Evolutionary conservation across 1,284 basidiomycete genomes (phyloP).

Genomic region (Bondarzewia mesenterica): DNA sequence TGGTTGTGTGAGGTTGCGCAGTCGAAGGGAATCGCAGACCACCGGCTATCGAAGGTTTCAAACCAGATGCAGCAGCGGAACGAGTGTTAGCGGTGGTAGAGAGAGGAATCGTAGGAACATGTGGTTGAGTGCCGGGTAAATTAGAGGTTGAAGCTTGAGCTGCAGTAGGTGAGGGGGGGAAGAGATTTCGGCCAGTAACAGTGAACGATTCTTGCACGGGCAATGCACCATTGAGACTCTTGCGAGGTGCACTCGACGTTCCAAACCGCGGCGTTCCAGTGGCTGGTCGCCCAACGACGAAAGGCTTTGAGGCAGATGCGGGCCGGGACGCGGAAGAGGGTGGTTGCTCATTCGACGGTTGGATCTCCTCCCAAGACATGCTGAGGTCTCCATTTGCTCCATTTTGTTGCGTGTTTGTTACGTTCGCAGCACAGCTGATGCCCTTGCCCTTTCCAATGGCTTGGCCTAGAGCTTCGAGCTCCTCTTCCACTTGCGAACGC

Average conservation of each 20-base stretch:
- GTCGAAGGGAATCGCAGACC: background rate
- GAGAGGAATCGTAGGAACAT: background rate
- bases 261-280: background rate
- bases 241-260: background rate
- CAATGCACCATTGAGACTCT: background rate
- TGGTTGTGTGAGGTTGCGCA: background rate
- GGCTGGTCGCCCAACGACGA: constrained; percentile 31
- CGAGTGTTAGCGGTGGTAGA: background rate
- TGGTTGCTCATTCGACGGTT: constrained; percentile 2
- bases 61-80: background rate
- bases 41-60: background rate
- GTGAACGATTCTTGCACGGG: background rate
- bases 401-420: background rate
- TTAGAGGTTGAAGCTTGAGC: background rate
- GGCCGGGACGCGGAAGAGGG: constrained; percentile 3
- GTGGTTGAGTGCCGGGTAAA: background rate
- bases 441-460: constrained; percentile 13
- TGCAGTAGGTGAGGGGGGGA: background rate
- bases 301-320: constrained; percentile 19
- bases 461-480: constrained; percentile 30
- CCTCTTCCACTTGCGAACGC: constrained; percentile 41
- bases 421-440: constrained; percentile 6
- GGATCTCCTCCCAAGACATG: constrained; percentile 48
- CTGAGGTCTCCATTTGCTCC: constrained; percentile 23
- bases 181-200: background rate